Conservation (phyloP, 1,284 basidiomycete species). For the Mycena citricolor region DNA sequence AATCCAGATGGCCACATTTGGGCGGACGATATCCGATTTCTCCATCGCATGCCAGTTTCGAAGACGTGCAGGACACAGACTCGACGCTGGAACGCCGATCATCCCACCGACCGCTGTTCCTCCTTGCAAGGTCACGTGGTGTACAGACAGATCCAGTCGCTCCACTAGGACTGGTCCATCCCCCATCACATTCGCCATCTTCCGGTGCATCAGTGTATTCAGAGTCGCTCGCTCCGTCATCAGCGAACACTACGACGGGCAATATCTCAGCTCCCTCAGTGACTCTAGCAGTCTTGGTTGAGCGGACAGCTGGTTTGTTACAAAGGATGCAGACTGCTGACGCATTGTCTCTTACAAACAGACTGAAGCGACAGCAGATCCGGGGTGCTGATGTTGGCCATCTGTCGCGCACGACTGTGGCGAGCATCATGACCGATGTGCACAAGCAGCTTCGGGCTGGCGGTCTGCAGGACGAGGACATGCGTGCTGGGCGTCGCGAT, state of each 20-base stretch:
- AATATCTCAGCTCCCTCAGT: constrained; percentile 44
- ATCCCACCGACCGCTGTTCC: constrained; percentile 49
- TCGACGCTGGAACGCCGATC: constrained; percentile 33
- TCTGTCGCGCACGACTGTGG: constrained; percentile 82
- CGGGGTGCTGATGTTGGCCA: constrained; percentile 85
- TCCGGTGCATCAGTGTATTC: constrained; percentile 19
- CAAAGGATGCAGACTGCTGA: constrained; percentile 80
- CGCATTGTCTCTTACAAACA: constrained; percentile 82
- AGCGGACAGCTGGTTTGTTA: constrained; percentile 68
- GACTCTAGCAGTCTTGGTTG: constrained; percentile 65
- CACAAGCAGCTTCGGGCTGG: constrained; percentile 27
- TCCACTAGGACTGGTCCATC: constrained; percentile 32
- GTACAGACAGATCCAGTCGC: constrained; percentile 70
- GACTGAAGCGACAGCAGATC: constrained; percentile 90
- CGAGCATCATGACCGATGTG: constrained; percentile 73
- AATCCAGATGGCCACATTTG: constrained; percentile 42
- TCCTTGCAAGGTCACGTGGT: constrained; percentile 63
- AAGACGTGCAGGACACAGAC: constrained; percentile 43
- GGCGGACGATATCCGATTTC: constrained; percentile 37
- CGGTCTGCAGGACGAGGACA: constrained; percentile 32
- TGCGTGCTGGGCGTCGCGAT: constrained; percentile 81
- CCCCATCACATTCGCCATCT: constrained; percentile 24
- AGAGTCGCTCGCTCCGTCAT: constrained; percentile 31
- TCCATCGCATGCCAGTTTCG: constrained; percentile 46
- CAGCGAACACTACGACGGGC: background rate